These are phyloP conservation scores for Sisymbrium irio DNA, from an alignment of 345 rosid species.

Conservation along the genomic window DNA sequence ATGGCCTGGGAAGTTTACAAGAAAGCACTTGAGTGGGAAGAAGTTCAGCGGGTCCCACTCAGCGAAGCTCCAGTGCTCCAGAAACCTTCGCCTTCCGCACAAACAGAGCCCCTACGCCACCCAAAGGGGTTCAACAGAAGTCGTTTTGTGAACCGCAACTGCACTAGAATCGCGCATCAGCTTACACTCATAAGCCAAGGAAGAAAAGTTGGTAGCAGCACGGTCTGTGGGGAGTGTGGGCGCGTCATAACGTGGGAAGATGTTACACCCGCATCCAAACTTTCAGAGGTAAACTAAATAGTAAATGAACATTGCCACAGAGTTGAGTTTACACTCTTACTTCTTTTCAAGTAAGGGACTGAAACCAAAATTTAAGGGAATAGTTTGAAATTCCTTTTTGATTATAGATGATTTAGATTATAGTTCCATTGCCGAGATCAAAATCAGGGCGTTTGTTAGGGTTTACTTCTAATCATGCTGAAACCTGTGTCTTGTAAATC, in stretches of 20 bases:
- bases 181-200: constrained; percentile 96
- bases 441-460: constrained; percentile 28
- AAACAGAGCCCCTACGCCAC: constrained; percentile 19
- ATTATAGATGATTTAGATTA: constrained; percentile 22
- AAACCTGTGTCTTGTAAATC: constrained; percentile 21
- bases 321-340: neutral
- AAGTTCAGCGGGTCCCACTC: constrained; percentile 70
- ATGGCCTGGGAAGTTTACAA: constrained; percentile 97
- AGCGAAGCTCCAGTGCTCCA: constrained; percentile 49
- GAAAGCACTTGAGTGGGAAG: constrained; percentile 80
- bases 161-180: constrained; percentile 78
- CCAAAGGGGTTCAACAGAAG: constrained; percentile 50
- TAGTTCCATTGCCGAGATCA: constrained; percentile 22
- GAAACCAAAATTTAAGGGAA: neutral
- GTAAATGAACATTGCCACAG: constrained; percentile 27
- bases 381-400: neutral
- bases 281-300: constrained; percentile 36
- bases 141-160: constrained; percentile 53
- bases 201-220: constrained; percentile 63
- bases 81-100: constrained; percentile 45
- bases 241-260: constrained; percentile 78
- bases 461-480: constrained; percentile 18
- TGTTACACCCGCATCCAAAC: constrained; percentile 29
- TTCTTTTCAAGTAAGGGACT: neutral
- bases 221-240: constrained; percentile 95